phyloP scores from a whole-genome alignment of 2,329 filamentous ascomycete genomes.

The Trichoderma polysporum region DNA sequence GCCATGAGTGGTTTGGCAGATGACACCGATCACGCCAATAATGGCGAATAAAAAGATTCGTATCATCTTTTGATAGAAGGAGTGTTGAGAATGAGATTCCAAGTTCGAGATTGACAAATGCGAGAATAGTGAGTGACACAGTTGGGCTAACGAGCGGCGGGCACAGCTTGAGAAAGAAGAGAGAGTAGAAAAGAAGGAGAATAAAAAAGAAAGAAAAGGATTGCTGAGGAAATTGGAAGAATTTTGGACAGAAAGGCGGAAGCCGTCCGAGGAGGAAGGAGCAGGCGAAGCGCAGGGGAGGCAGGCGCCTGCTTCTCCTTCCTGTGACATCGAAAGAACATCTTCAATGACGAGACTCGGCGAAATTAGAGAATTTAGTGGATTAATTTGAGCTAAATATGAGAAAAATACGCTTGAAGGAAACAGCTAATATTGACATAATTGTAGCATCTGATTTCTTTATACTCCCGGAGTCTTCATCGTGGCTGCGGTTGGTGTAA shows the following conservation, averaged over 20 bases:
- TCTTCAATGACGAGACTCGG: background rate
- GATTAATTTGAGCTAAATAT: background rate
- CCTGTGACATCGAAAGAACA: background rate
- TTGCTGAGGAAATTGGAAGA: background rate
- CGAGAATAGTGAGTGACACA: background rate
- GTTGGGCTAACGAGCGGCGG: background rate
- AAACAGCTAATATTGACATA: background rate
- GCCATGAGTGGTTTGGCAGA: slow-evolving; percentile 25
- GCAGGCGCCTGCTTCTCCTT: background rate
- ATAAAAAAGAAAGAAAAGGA: background rate
- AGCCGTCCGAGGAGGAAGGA: background rate
- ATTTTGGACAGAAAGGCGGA: background rate
- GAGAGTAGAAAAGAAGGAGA: background rate
- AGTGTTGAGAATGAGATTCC: background rate
- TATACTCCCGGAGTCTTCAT: background rate
- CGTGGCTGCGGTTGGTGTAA: background rate
- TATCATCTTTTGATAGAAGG: slow-evolving; percentile 25
- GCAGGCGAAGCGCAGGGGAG: background rate
- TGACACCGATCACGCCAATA: slow-evolving; percentile 26
- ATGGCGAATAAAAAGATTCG: slow-evolving; percentile 26
- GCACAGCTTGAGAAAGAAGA: background rate
- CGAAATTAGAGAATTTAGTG: background rate
- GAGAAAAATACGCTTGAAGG: too few species aligned
- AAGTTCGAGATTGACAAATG: background rate
- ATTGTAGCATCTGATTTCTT: background rate